These are phyloP conservation scores for Mycena venus DNA, from an alignment of 768 basidiomycete species.

Conservation along the genomic window DNA sequence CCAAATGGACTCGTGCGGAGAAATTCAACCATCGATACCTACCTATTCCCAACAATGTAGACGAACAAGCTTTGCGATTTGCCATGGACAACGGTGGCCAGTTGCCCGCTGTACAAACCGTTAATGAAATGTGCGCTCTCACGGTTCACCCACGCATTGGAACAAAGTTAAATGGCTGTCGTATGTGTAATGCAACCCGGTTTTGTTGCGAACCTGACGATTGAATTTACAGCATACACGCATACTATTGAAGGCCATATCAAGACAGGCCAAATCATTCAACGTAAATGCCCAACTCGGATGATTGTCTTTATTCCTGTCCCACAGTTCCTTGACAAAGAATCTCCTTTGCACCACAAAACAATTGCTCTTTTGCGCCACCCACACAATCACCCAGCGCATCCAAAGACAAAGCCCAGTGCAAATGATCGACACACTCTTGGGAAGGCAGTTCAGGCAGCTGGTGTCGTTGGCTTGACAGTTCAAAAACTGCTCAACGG, in stretches of 20 bases:
- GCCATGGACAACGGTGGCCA: slow-evolving; percentile 7
- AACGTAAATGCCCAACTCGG: neutral
- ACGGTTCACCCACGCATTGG: slow-evolving; percentile 8
- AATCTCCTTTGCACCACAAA: neutral
- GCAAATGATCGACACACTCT: neutral
- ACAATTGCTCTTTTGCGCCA: neutral
- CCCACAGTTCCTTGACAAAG: neutral
- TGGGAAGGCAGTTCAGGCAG: neutral
- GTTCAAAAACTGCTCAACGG: slow-evolving; percentile 10
- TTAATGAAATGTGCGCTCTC: neutral
- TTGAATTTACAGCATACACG: neutral
- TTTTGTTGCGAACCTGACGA: neutral
- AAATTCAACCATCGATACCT: neutral
- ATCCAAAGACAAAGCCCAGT: slow-evolving; percentile 10
- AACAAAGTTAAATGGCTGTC: neutral
- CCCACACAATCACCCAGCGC: slow-evolving; percentile 14
- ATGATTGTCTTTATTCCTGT: slow-evolving; percentile 12
- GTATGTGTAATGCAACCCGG: neutral
- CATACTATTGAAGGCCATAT: slow-evolving; percentile 11
- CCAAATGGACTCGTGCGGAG: neutral
- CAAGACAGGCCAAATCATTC: neutral
- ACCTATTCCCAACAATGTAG: slow-evolving; percentile 1
- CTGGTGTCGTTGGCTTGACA: neutral
- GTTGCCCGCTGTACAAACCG: neutral
- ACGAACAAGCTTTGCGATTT: slow-evolving; percentile 5